Evolutionary conservation across 345 rosid species (phyloP).

Genomic region (Hypericum perforatum): DNA sequence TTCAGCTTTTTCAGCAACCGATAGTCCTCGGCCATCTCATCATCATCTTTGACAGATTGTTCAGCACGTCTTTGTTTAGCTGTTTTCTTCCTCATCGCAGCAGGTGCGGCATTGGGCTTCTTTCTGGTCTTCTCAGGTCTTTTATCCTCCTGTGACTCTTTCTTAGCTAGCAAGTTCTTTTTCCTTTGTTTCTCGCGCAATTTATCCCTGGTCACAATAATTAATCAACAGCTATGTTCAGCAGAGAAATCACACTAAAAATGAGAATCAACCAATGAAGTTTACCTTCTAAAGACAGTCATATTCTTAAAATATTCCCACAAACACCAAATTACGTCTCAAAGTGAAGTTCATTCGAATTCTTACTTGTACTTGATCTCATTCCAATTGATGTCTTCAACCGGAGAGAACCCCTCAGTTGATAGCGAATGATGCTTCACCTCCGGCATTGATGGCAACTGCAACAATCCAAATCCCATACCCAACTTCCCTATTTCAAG

Average conservation of each 20-base stretch:
- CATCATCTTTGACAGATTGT: slow-evolving; percentile 71
- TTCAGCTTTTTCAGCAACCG: too few relatives aligned
- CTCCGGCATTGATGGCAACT: slow-evolving; percentile 82
- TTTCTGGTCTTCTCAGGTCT: slow-evolving; percentile 37
- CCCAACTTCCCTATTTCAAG: slow-evolving; percentile 87
- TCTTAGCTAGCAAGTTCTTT: slow-evolving; percentile 52
- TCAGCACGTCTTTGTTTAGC: slow-evolving; percentile 76
- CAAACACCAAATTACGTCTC: not conserved
- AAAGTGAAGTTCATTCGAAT: not conserved
- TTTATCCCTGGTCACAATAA: too few relatives aligned
- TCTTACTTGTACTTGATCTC: slow-evolving; percentile 82
- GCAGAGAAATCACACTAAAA: too few relatives aligned
- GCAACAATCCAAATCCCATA: slow-evolving; percentile 85
- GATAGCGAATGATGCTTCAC: slow-evolving; percentile 74
- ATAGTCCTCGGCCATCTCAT: slow-evolving; percentile 57
- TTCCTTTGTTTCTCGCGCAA: slow-evolving; percentile 75
- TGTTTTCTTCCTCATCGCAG: slow-evolving; percentile 46
- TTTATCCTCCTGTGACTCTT: slow-evolving; percentile 39
- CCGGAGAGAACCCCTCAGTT: too few relatives aligned
- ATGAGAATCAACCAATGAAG: too few relatives aligned
- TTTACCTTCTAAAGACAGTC: slow-evolving; percentile 18
- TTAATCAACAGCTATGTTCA: too few relatives aligned
- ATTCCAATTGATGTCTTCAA: too few relatives aligned
- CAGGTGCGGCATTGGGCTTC: slow-evolving; percentile 18
- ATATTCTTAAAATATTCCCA: not conserved